phyloP scores from a whole-genome alignment of 2,329 filamentous ascomycete genomes.

The Pestalotiopsis sp. region DNA sequence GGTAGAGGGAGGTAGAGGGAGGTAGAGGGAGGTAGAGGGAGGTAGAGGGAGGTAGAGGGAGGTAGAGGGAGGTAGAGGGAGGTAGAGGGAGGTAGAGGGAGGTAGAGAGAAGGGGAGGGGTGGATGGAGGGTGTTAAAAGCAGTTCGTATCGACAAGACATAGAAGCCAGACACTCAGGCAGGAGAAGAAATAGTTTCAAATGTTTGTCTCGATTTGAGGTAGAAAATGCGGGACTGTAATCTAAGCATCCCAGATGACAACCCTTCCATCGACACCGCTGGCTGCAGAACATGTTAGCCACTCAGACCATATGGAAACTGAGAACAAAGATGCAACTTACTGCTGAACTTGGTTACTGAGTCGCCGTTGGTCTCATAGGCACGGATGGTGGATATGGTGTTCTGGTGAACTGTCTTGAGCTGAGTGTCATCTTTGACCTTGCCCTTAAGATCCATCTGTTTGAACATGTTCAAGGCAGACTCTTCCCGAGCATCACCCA shows the following conservation, averaged over 20 bases:
- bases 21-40: not conserved
- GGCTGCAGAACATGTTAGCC: constrained; percentile 51
- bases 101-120: not conserved
- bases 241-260: constrained; percentile 74
- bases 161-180: not conserved
- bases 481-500: constrained; percentile 74
- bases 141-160: not conserved
- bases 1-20: not conserved
- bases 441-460: constrained; percentile 98
- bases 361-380: constrained; percentile 69
- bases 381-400: constrained; percentile 83
- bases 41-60: not conserved
- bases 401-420: constrained; percentile 97
- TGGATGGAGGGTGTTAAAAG: not conserved
- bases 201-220: constrained; percentile 13
- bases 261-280: constrained; percentile 83
- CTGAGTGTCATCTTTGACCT: constrained; percentile 88
- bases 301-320: constrained; percentile 18
- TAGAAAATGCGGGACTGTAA: constrained; percentile 17
- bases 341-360: constrained; percentile 82
- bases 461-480: constrained; percentile 97
- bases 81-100: not conserved
- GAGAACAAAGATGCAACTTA: constrained; percentile 51
- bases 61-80: not conserved
- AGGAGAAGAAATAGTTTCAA: not conserved